Evolutionary conservation across 176 grass and related monocot species (phyloP), one percentile per base, ranked within the genome.

Genomic region (Avena eriantha): DNA sequence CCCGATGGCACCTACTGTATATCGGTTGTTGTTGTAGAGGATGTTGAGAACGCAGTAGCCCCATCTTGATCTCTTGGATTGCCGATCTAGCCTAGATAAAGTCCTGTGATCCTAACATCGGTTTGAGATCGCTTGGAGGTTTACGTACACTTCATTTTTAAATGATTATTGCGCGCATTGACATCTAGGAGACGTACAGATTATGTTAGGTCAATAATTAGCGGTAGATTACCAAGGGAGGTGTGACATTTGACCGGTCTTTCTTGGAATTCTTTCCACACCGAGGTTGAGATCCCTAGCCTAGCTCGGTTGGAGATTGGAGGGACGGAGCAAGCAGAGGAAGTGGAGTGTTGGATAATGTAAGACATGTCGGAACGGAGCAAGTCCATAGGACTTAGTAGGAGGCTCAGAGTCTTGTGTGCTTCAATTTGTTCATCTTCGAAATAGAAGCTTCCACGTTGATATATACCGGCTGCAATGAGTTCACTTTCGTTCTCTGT

Each of bases 191-290:
- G 35, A 35, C n/a, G n/a, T n/a, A n/a, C 22, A 39, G 51, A 59
- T 47, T 59, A 31, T 47, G n/a, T 21, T 21, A 60, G 22, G 36
- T 31, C 81, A 83, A 59, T 73, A 83, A 59, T 83, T 21, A 70
- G 68, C 53, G 47, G 18, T 73, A 47, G 80, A 60, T 73, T 83
- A 33, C 10, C 69, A 47, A 33, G 10, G 69, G 5, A 47, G 50
- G 16, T 59, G 81, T n/a, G 10, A 73, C 53, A 73, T 83, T 83
- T 73, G 68, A 55, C 33, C 66, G 1, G 13, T 71, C 10, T 23
- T 71, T 57, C 21, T 8, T 82, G 45, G 13, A 26, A 51, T 15
- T 15, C 2, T 23, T 1, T 21, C 57, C 4, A 39, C 18, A 9
- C 22, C 13, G 51, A 21, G 34, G 21, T 45, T 57, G 11, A 19